Evolutionary conservation across 768 basidiomycete species (phyloP), one percentile per base, ranked within the genome.

Genomic region (Macrolepiota dolichaula): DNA sequence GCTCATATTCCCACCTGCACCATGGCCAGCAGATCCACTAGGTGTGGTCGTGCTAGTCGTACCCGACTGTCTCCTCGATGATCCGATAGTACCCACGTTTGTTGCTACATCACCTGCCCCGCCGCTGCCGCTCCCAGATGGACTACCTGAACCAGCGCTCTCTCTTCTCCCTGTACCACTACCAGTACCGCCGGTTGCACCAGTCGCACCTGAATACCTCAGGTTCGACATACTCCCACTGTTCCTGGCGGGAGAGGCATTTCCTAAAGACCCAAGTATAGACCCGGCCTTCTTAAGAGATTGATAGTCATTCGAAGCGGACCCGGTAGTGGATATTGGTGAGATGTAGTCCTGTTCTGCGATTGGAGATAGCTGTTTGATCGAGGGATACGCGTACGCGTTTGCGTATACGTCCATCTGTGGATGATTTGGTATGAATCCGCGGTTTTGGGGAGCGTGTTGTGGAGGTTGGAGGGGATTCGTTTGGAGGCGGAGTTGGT

Each of bases 301-400:
- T 46, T 68, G 68, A 32, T 22, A 51, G 9, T 52, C 42, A n/a
- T 57, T 27, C 9, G 55, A 57, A 9, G 47, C 40, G 13, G 56
- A 62, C 7, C 29, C 29, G 61, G 22, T 56, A 47, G 55, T 58
- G 19, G 59, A 60, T n/a, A 49, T 57, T 12, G 84, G 84, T 5
- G 85, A 84, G 57, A 84, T 68, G 66, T 87, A 87, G 57, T 87
- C 84, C 64, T 81, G 81, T 71, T 89, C 88, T 9, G 78, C 79
- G 42, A 89, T 88, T 0, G 88, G 87, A 1, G 87, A 87, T 38
- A 89, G 79, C 49, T 81, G 86, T 68, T 77, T 78, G 25, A 73
- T 76, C 12, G 12, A 24, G n/a, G 35, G 37, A 53, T 78, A 77
- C 59, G 70, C 70, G 51, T 76, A 75, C 3, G 75, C 74, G 50